Conservation (phyloP, 352 stramenopile genomes). For the Blastocystis hominis region DNA sequence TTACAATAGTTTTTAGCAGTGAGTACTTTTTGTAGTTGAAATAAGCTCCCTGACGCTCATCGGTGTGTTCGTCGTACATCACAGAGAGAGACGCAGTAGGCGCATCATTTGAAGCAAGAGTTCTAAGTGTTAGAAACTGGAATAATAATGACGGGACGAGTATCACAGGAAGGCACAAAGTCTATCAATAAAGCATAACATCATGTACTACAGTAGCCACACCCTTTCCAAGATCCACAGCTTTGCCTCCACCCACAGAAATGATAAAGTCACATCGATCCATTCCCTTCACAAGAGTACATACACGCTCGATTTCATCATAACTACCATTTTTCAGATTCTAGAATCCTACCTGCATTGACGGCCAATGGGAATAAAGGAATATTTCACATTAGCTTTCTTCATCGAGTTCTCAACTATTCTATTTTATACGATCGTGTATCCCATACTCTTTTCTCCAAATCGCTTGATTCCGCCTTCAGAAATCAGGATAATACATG, state of each 20-base stretch:
- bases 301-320: constrained; percentile 39
- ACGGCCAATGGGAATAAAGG: constrained; percentile 18
- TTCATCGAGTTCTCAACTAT: constrained; percentile 40
- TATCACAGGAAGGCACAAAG: background rate
- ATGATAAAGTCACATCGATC: constrained; percentile 47
- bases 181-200: background rate
- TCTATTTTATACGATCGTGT: background rate
- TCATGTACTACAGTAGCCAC: constrained; percentile 27
- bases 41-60: constrained; percentile 45
- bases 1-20: background rate
- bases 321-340: background rate
- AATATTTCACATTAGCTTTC: constrained; percentile 26
- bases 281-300: constrained; percentile 7
- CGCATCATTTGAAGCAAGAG: constrained; percentile 51
- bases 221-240: constrained; percentile 37
- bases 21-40: constrained; percentile 57
- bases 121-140: background rate
- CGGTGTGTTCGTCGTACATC: constrained; percentile 48
- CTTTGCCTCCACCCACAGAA: constrained; percentile 45
- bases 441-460: background rate
- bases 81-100: constrained; percentile 49
- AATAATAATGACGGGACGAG: constrained; percentile 12
- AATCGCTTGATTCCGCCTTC: constrained; percentile 29
- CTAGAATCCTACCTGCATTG: constrained; percentile 53
- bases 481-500: constrained; percentile 42